A percentile compares a stretch with the other conserved stretches of the same genome.
Evolutionary conservation across 2,329 filamentous ascomycete species (phyloP).

Genomic region (Talaromyces sp.): DNA sequence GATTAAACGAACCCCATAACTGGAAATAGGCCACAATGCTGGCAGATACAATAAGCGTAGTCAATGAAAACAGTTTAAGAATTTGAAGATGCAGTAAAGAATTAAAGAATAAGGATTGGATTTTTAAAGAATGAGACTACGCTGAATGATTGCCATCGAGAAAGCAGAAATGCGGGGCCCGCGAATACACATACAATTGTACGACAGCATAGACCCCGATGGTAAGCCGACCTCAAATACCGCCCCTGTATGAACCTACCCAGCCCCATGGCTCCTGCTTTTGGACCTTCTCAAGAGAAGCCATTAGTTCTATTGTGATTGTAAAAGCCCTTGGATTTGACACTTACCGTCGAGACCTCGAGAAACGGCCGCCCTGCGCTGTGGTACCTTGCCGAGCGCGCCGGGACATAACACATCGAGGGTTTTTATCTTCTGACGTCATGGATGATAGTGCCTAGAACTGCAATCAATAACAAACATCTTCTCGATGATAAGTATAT

Average conservation of each 20-base stretch:
- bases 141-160: background rate
- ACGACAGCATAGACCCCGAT: background rate
- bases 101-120: background rate
- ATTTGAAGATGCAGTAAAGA: background rate
- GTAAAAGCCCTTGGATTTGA: background rate
- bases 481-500: background rate
- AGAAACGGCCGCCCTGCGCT: slow-evolving; percentile 42
- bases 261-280: background rate
- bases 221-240: background rate
- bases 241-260: background rate
- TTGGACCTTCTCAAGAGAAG: background rate
- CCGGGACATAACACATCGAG: slow-evolving; percentile 84
- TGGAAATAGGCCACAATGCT: background rate
- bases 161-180: background rate
- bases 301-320: background rate
- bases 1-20: background rate
- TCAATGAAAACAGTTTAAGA: background rate
- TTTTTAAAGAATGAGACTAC: background rate
- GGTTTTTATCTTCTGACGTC: slow-evolving; percentile 69
- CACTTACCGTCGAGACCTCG: slow-evolving; percentile 23
- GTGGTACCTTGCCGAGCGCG: slow-evolving; percentile 51
- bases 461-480: background rate
- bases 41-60: background rate
- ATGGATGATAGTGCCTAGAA: slow-evolving; percentile 74
- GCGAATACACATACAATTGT: background rate